Evolutionary conservation across 371 early-diverging fungal species (phyloP), one percentile per base, ranked within the genome.

Genomic region (Apophysomyces elegans): DNA sequence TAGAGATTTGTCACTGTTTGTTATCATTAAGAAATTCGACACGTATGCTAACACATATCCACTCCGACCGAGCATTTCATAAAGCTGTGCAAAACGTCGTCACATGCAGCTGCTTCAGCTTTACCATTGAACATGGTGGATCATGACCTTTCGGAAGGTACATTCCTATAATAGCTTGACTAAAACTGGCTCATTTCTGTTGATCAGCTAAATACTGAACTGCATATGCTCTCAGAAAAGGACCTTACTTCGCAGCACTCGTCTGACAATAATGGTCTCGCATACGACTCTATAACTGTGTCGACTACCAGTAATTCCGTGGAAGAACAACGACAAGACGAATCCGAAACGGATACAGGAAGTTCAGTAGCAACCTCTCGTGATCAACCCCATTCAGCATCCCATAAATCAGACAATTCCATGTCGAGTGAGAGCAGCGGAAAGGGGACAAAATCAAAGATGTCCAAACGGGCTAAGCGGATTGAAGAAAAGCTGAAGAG

Each of bases 401-500:
- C 21, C 9, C 9, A 4, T 26, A 50, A 50, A 21, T 50, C 54
- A 26, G 54, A 50, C 16, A 50, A 21, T 9, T 50, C 54, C 18
- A 2, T 21, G 9, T 50, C 21, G 35, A 50, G 54, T 26, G 54
- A 50, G 5, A 50, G 54, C 21, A 26, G 9, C 21, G 54, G 54
- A 21, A 50, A 21, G 11, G 54, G 54, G 21, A 26, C 8, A 9
- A 58, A 43, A 32, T 58, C 37, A 26, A 39, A 56, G 58, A 16
- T 72, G 16, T 58, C 77, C 14, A 77, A 70, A 68, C 62, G 77
- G 43, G 70, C 66, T 8, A 9, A 56, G 16, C 37, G 26, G 7
- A 69, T 77, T 44, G 72, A 74, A 56, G 65, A 69, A 26, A 77
- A 72, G 41, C 39, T 74, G 18, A 77, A 74, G 47, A 37, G 56